phyloP scores from a whole-genome alignment of 1,284 basidiomycete genomes.

The Heterobasidion occidentale region DNA sequence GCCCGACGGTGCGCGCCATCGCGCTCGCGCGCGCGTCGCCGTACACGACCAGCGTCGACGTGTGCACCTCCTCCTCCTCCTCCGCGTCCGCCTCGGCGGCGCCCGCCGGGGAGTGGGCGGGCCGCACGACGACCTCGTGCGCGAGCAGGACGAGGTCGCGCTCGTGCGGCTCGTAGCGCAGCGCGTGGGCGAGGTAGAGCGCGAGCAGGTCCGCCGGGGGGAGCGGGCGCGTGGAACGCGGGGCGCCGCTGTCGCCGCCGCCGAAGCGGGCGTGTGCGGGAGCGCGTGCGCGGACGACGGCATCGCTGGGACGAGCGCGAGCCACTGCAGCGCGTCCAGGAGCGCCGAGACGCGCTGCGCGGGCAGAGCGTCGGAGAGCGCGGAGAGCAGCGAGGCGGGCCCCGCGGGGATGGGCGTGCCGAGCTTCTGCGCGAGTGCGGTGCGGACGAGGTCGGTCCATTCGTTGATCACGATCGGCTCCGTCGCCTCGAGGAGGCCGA shows the following conservation, averaged over 20 bases:
- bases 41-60: slow-evolving; percentile 68
- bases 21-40: slow-evolving; percentile 64
- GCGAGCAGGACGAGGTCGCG: slow-evolving; percentile 84
- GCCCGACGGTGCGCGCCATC: slow-evolving; percentile 87
- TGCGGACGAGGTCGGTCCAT: slow-evolving; percentile 39
- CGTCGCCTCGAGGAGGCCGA: slow-evolving; percentile 63
- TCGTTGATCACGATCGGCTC: slow-evolving; percentile 27
- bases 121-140: slow-evolving; percentile 68
- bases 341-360: slow-evolving; percentile 26
- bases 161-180: slow-evolving; percentile 69
- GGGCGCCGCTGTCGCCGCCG: slow-evolving; percentile 26
- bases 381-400: slow-evolving; percentile 25
- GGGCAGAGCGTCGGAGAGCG: slow-evolving; percentile 31
- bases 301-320: slow-evolving; percentile 32
- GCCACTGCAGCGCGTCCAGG: slow-evolving; percentile 52
- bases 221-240: slow-evolving; percentile 33
- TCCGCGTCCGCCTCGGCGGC: slow-evolving; percentile 9
- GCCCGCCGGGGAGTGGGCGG: slow-evolving; percentile 4
- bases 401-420: slow-evolving; percentile 24
- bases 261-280: slow-evolving; percentile 9
- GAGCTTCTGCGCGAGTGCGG: slow-evolving; percentile 24
- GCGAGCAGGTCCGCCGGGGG: slow-evolving; percentile 80
- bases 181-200: slow-evolving; percentile 63
- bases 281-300: slow-evolving; percentile 4
- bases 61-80: slow-evolving; percentile 62